phyloP scores from a whole-genome alignment of 306 rosid species.

The Oemleria cerasiformis region DNA sequence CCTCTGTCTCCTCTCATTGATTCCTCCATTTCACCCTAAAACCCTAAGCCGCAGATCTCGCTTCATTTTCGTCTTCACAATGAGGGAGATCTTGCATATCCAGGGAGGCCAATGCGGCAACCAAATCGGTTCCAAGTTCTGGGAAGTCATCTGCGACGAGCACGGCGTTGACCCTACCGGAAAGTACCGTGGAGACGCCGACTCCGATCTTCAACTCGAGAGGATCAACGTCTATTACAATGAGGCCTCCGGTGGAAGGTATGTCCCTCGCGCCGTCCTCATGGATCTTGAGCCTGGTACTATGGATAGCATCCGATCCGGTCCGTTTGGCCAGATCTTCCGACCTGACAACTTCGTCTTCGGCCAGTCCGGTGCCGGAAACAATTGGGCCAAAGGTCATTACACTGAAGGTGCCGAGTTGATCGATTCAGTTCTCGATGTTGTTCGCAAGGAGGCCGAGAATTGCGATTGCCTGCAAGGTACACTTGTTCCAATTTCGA shows the following conservation, averaged over 20 bases:
- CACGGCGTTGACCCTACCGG: constrained; percentile 87
- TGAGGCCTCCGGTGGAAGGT: constrained; percentile 89
- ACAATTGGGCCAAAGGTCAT: constrained; percentile 94
- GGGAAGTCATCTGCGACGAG: constrained; percentile 94
- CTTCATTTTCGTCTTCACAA: constrained; percentile 17
- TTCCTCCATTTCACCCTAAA: not conserved
- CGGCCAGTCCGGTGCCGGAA: constrained; percentile 92
- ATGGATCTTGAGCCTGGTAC: constrained; percentile 96
- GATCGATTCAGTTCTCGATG: constrained; percentile 84
- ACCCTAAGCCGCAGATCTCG: not conserved
- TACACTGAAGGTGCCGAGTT: constrained; percentile 95
- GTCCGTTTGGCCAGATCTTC: constrained; percentile 82
- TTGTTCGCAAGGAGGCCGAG: constrained; percentile 92
- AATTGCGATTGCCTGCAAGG: constrained; percentile 95
- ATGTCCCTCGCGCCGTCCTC: constrained; percentile 90
- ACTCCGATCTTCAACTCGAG: constrained; percentile 68
- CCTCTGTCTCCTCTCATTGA: constrained; percentile 15
- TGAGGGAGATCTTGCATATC: constrained; percentile 89
- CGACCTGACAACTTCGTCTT: constrained; percentile 91
- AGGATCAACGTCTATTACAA: constrained; percentile 85
- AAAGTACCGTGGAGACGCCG: constrained; percentile 45
- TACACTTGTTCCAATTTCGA: not conserved
- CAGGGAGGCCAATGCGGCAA: constrained; percentile 97
- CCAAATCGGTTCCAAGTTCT: constrained; percentile 94
- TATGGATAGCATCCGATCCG: constrained; percentile 97